phyloP scores from a whole-genome alignment of 2,329 filamentous ascomycete genomes.

The Coniella lustricola region DNA sequence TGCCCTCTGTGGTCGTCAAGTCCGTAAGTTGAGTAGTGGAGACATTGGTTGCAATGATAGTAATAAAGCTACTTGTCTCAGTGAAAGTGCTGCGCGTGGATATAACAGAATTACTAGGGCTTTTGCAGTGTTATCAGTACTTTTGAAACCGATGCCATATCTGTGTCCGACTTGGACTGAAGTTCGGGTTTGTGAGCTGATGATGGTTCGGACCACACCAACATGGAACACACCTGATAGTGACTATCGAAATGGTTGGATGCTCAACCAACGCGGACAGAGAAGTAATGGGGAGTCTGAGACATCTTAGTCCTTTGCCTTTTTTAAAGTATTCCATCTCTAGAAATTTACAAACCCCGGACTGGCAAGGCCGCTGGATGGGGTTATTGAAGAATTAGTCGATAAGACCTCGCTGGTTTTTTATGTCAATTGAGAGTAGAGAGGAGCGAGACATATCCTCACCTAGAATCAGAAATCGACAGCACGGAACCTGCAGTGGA shows the following conservation, averaged over 20 bases:
- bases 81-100: constrained; percentile 6
- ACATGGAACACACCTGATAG: background rate
- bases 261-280: background rate
- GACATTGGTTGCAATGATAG: constrained; percentile 13
- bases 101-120: background rate
- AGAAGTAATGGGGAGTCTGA: background rate
- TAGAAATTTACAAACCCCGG: background rate
- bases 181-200: too few species aligned
- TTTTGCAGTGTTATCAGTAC: too few species aligned
- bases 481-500: background rate
- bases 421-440: too few species aligned
- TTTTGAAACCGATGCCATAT: too few species aligned
- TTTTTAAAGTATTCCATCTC: background rate
- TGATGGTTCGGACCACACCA: too few species aligned
- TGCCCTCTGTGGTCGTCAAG: constrained; percentile 8
- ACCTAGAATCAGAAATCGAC: constrained; percentile 1
- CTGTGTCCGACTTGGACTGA: too few species aligned
- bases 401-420: too few species aligned
- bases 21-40: constrained; percentile 15
- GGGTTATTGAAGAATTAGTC: background rate
- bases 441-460: background rate
- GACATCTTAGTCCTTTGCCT: background rate
- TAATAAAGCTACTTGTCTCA: constrained; percentile 10
- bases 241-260: background rate
- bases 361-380: background rate